Percentiles rank a stretch among this genome's conserved stretches.
These are phyloP conservation scores for Barnettozyma californica DNA, from an alignment of 805 yeast genomes.

Conservation along the genomic window DNA sequence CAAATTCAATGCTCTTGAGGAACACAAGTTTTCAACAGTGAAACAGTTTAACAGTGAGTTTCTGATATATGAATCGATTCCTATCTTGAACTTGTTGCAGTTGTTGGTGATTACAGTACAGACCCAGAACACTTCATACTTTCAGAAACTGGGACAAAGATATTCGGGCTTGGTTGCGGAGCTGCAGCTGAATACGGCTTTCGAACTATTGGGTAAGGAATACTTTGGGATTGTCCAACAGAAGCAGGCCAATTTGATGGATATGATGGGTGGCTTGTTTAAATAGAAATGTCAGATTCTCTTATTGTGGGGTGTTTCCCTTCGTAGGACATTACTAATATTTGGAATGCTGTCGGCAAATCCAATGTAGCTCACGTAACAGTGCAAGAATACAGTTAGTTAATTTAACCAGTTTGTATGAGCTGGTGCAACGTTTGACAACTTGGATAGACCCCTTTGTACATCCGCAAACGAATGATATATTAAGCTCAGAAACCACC, in stretches of 20 bases:
- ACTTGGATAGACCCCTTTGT: too few species aligned
- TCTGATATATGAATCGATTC: constrained; percentile 35
- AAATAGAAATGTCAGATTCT: constrained; percentile 2
- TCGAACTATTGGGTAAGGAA: constrained; percentile 53
- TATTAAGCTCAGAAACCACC: too few species aligned
- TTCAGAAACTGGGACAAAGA: constrained; percentile 44
- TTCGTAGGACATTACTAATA: too few species aligned
- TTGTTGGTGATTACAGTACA: constrained; percentile 56
- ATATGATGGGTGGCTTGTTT: constrained; percentile 70
- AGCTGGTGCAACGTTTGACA: too few species aligned
- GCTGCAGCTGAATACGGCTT: constrained; percentile 37
- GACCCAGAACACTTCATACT: constrained; percentile 47
- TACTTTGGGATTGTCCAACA: constrained; percentile 55
- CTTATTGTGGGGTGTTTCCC: too few species aligned
- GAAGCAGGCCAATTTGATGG: constrained; percentile 54
- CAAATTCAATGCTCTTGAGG: constrained; percentile 22
- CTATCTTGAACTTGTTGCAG: constrained; percentile 64
- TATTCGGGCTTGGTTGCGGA: constrained; percentile 37
- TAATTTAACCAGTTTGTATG: too few species aligned
- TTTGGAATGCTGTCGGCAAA: too few species aligned
- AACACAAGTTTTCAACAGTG: constrained; percentile 20
- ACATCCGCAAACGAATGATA: too few species aligned
- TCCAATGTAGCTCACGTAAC: too few species aligned
- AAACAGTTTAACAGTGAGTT: constrained; percentile 31
- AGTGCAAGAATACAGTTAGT: too few species aligned